Base-by-base conservation (phyloP, 2,329 filamentous ascomycete genomes). In the Aureobasidium mangrovei region DNA sequence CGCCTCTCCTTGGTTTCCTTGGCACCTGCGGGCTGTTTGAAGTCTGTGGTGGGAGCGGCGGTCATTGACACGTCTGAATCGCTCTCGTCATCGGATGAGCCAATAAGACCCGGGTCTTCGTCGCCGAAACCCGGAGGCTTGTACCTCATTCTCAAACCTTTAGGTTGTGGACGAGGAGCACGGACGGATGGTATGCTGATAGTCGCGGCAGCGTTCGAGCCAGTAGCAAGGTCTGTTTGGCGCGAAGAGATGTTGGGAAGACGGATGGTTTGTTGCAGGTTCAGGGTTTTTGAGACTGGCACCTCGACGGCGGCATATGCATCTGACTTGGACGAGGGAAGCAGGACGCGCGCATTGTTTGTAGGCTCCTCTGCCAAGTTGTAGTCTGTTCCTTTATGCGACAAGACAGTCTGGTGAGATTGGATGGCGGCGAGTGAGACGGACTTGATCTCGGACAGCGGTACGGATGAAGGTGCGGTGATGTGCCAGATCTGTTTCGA, bases 401-500 rank as follows among this genome's bases (percentile, higher is more conserved):
- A 77, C n/a, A 88, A 70, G 10, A 86, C 69, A 4, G 77, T 61
- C 35, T 78, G 73, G 26, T 76, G 76, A 2, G 74, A 70, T 56
- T 76, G 70, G 2, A 77, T 75, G 51, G 78, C 74, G 55, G 81
- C 77, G 61, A 88, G 77, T 36, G 83, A 77, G 57, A 88, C 72
- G 59, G 83, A 77, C 64, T 82, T 79, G 44, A 90, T 71, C 1
- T 84, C 75, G 8, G 79, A 81, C 55, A 90, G 77, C n/a, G 85
- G 81, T 2, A 89, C 72, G 8, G 80, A 81, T 4, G 82, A 78
- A 2, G 86, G 86, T 3, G 84, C 83, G 7, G 84, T 87, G 61
- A 91, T 88, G 66, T 89, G 87, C 86, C 86, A 91, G 56, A 90
- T 74, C 65, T 90, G 83, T 72, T 88, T 89, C 58, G 83, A 84